Base-by-base conservation (phyloP, 768 basidiomycete species). In the Boletus sp. region DNA sequence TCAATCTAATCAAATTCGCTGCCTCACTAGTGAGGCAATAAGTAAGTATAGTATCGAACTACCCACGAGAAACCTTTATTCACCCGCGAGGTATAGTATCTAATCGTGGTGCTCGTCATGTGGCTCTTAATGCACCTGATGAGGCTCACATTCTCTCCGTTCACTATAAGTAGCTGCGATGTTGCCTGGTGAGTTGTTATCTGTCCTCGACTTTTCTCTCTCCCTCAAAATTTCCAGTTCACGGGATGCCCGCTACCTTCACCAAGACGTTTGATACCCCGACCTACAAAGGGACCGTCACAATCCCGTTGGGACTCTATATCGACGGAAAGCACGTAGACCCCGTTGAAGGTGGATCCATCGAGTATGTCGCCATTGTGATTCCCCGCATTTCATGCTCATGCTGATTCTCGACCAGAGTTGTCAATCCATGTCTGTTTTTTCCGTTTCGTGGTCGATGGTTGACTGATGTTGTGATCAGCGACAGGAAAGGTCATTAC, bases 251-350 rank as follows among this genome's bases (percentile, higher is more conserved):
- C 7, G 54, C 67, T 37, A 73, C 71, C 10, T 81, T 76, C 67
- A 64, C 64, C 10, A 69, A 85, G 70, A 71, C 73, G n/a, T 85
- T 84, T 61, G 74, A 85, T 56, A 82, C 79, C 18, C 75, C 76
- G 24, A 65, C 74, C 54, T 87, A 75, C 78, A 86, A 83, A 69
- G 85, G 84, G 36, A 74, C 73, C n/a, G 67, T 77, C n/a, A 72
- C 73, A 3, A 67, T 89, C 58, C 75, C 79, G 56, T 83, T 87
- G 24, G 86, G 88, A 28, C 71, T 90, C 54, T 92, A 85, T 76
- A 92, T 92, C 66, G 76, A 81, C 64, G 83, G 84, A 58, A 48
- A 65, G 35, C 50, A 62, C 41, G 78, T 84, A 17, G 82, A 83
- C 45, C 80, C 83, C 32, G 75, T 77, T 12, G 74, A 80, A 9